Evolutionary conservation across 169 alveolate genomes (phyloP), one percentile per base, ranked within the genome.

Genomic region (Theileria parva): DNA sequence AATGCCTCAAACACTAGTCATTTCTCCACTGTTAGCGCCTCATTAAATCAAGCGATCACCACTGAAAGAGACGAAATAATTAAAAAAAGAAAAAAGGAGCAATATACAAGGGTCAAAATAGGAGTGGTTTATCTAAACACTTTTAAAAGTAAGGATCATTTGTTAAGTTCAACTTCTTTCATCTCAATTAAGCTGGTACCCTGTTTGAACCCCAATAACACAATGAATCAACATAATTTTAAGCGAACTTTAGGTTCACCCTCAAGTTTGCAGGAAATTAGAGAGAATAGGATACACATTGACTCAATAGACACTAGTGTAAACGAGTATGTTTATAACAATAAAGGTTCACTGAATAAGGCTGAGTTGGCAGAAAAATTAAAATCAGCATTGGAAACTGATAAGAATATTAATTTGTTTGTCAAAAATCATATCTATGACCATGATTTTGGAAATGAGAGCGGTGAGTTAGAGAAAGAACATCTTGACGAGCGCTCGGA

Each of bases 51-150:
- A 44, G 17, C 19, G 2, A 44, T 44, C 8, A 11, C 53, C 53
- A 44, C 15, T 1, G 53, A 44, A 44, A 4, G 53, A 44, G 53
- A 44, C 15, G 53, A 44, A 44, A 44, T 44, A 11, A 44, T 44
- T 8, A 44, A 44, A 44, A 57, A 57, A 25, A 57, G 66, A 25
- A 57, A 25, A n/a, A 57, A 57, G 66, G 37, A 25, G 5, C 27
- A 25, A 19, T 25, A 21, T 32, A 25, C 27, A 19, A 57, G 66
- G 15, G 66, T 57, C 15, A 44, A 44, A 44, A 44, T 44, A 44
- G 66, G 66, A 57, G 28, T 57, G 15, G 32, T 6, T n/a, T 57
- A 57, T 25, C 66, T 57, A 25, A 57, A 57, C 66, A 57, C 66
- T 8, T 57, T 57, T 32, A 57, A 57, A 25, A 57, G 66, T 25